Evolutionary conservation across 768 basidiomycete species (phyloP).

Genomic region (Auricularia heimuer): DNA sequence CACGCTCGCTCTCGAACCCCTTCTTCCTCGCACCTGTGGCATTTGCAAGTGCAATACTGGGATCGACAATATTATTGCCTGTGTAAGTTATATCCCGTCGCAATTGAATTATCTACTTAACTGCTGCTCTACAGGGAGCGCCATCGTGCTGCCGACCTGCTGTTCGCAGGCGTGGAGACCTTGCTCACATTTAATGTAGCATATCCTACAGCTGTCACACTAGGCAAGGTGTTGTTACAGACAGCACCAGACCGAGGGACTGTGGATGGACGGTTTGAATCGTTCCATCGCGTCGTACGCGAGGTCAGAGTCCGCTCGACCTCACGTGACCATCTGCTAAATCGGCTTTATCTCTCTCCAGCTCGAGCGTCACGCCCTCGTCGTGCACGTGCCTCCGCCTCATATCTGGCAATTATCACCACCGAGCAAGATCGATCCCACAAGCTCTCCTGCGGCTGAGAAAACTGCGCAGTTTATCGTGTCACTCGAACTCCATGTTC

Average conservation of each 20-base stretch:
- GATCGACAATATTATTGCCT: constrained; percentile 43
- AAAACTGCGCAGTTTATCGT: constrained; percentile 43
- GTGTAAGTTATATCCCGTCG: constrained; percentile 30
- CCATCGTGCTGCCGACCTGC: constrained; percentile 71
- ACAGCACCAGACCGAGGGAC: constrained; percentile 67
- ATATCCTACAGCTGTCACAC: constrained; percentile 71
- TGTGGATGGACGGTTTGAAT: constrained; percentile 62
- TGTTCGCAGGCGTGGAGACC: constrained; percentile 70
- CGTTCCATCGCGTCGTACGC: constrained; percentile 68
- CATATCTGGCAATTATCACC: constrained; percentile 83
- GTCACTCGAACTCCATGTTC: constrained; percentile 72
- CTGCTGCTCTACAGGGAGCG: constrained; percentile 27
- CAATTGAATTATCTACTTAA: no score
- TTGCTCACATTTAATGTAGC: constrained; percentile 73
- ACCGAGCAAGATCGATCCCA: constrained; percentile 11
- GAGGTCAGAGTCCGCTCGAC: constrained; percentile 43
- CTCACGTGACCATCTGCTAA: constrained; percentile 3
- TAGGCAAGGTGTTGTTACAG: constrained; percentile 81
- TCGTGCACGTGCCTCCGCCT: constrained; percentile 73
- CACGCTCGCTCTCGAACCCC: constrained; percentile 48
- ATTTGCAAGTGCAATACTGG: constrained; percentile 46
- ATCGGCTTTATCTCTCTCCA: constrained; percentile 18
- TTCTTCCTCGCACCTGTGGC: constrained; percentile 57
- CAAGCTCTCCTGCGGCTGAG: constrained; percentile 11
- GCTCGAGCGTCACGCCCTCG: constrained; percentile 78